Conservation (phyloP, 371 early-diverging fungal species). For the Apophysomyces ossiformis region DNA sequence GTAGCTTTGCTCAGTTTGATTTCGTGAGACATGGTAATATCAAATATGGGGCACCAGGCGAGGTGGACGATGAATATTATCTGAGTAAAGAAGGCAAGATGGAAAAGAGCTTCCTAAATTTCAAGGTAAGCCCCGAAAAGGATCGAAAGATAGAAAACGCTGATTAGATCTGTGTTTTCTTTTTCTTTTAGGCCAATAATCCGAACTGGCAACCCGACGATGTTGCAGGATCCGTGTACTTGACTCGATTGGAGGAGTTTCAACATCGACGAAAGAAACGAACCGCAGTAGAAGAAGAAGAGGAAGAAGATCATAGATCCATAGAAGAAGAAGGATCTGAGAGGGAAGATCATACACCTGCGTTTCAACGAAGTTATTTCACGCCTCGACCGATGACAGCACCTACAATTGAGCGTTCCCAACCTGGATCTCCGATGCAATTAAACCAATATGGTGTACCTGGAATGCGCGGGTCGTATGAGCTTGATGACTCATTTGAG, state of each 20-base stretch:
- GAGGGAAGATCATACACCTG: background rate
- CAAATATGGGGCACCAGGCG: conserved; percentile 79
- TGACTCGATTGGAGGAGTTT: conserved; percentile 52
- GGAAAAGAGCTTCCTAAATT: conserved; percentile 95
- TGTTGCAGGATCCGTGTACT: conserved; percentile 72
- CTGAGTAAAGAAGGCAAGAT: conserved; percentile 92
- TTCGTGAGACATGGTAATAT: conserved; percentile 85
- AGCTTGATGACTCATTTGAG: conserved; percentile 43
- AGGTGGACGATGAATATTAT: conserved; percentile 61
- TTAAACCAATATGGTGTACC: conserved; percentile 44
- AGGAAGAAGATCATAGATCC: background rate
- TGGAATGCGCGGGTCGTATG: conserved; percentile 34
- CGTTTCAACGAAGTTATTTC: conserved; percentile 11
- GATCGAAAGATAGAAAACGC: background rate
- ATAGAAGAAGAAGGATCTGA: background rate
- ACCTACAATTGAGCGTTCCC: conserved; percentile 7
- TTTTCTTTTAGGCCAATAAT: conserved; percentile 66
- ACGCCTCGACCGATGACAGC: conserved; percentile 13
- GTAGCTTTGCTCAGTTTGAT: conserved; percentile 95
- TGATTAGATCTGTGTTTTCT: background rate
- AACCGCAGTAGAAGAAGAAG: background rate
- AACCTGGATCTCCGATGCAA: conserved; percentile 13
- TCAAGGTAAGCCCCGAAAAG: conserved; percentile 68
- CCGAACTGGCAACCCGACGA: conserved; percentile 84
- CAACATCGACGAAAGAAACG: conserved; percentile 21